Evolutionary conservation across 2,329 filamentous ascomycete genomes (phyloP).

Genomic region (Microsporum canis): DNA sequence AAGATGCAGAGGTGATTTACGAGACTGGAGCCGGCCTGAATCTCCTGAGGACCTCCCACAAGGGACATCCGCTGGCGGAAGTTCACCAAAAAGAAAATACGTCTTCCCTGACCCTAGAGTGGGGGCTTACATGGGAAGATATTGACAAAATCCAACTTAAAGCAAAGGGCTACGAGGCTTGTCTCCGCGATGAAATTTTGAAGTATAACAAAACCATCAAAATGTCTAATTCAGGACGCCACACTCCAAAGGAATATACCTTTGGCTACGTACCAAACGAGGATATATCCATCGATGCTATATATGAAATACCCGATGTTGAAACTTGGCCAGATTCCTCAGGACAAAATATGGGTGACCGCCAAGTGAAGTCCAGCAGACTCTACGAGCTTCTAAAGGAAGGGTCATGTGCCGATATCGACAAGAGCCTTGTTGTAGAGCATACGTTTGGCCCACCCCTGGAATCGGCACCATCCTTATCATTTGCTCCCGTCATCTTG

Average conservation of each 20-base stretch:
- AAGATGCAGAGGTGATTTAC: conserved; percentile 62
- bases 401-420: conserved; percentile 16
- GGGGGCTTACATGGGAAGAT: conserved; percentile 61
- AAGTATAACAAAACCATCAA: conserved; percentile 24
- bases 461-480: conserved; percentile 50
- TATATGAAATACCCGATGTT: conserved; percentile 9
- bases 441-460: conserved; percentile 31
- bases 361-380: conserved; percentile 16
- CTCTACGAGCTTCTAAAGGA: conserved; percentile 23
- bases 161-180: conserved; percentile 37
- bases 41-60: conserved; percentile 58
- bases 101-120: conserved; percentile 49
- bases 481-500: conserved; percentile 61
- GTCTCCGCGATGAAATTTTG: conserved; percentile 29
- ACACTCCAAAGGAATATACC: not conserved
- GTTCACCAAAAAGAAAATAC: conserved; percentile 37
- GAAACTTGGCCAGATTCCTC: not conserved
- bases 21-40: conserved; percentile 68
- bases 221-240: not conserved
- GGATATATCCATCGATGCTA: not conserved
- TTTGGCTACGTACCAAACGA: not conserved
- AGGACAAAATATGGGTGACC: not conserved
- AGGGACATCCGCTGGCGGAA: conserved; percentile 56
- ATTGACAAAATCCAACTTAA: conserved; percentile 53
- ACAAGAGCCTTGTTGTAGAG: conserved; percentile 11